Percentiles rank a stretch among this genome's conserved stretches.
These are phyloP conservation scores for Komagataella ulmi DNA, from an alignment of 805 yeast genomes.

Conservation along the genomic window DNA sequence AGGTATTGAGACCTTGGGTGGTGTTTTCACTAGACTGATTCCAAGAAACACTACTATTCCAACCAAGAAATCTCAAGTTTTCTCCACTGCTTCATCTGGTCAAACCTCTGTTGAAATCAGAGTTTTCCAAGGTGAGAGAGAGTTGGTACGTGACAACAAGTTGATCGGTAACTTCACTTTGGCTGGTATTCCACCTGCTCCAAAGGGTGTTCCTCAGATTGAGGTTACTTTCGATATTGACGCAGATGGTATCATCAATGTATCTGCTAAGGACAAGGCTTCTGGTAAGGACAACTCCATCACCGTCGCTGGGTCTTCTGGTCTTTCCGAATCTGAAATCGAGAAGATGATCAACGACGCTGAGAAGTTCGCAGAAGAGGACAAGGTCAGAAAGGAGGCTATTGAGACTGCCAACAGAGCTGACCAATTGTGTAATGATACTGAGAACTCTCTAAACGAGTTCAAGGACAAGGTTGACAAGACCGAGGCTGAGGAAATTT, in stretches of 20 bases:
- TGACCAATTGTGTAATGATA: slow-evolving; percentile 72
- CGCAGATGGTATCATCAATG: slow-evolving; percentile 86
- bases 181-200: slow-evolving; percentile 91
- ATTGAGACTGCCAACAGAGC: slow-evolving; percentile 68
- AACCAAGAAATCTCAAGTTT: slow-evolving; percentile 90
- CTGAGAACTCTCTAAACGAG: slow-evolving; percentile 74
- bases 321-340: slow-evolving; percentile 58
- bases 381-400: slow-evolving; percentile 43
- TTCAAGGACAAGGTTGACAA: slow-evolving; percentile 49
- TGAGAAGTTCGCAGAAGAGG: slow-evolving; percentile 44
- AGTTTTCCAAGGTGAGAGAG: slow-evolving; percentile 99
- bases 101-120: slow-evolving; percentile 95
- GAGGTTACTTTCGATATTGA: slow-evolving; percentile 94
- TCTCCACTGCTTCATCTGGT: slow-evolving; percentile 94
- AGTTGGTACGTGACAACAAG: slow-evolving; percentile 94
- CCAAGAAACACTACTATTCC: slow-evolving; percentile 94
- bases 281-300: slow-evolving; percentile 69
- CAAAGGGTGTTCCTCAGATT: slow-evolving; percentile 90
- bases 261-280: slow-evolving; percentile 68
- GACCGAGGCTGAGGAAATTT: slow-evolving; percentile 32
- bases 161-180: slow-evolving; percentile 93
- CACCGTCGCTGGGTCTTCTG: slow-evolving; percentile 58
- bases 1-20: slow-evolving; percentile 97
- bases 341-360: slow-evolving; percentile 53
- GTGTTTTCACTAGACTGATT: slow-evolving; percentile 87